A percentile compares a stretch with the other conserved stretches of the same genome.
Evolutionary conservation across 352 stramenopile genomes (phyloP).

Genomic region (Pythium sp.): DNA sequence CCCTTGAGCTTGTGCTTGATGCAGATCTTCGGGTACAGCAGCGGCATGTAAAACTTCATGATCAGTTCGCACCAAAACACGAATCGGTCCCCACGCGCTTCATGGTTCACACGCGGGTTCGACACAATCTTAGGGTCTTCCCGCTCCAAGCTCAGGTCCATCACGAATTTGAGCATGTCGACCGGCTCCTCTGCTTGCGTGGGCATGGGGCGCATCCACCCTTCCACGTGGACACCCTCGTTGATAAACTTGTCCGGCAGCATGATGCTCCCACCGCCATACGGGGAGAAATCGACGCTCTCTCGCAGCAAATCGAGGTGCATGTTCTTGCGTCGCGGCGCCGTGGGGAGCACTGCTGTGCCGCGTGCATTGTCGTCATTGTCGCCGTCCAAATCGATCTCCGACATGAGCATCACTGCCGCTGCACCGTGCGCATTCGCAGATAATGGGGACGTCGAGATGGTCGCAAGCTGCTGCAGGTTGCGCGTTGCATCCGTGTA

Average conservation of each 20-base stretch:
- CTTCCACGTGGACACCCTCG: conserved; percentile 81
- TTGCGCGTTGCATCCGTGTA: conserved; percentile 79
- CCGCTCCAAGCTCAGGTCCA: conserved; percentile 83
- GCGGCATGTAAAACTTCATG: conserved; percentile 89
- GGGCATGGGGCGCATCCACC: conserved; percentile 74
- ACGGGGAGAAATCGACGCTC: conserved; percentile 84
- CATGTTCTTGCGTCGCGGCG: conserved; percentile 48
- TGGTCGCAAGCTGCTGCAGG: conserved; percentile 53
- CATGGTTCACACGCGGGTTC: conserved; percentile 45
- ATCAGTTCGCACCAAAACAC: conserved; percentile 86
- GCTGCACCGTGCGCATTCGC: conserved; percentile 21
- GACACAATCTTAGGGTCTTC: conserved; percentile 47
- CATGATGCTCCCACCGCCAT: conserved; percentile 77
- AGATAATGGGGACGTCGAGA: conserved; percentile 26
- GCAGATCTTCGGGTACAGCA: conserved; percentile 86
- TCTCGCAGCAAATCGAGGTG: conserved; percentile 79
- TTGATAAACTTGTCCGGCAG: conserved; percentile 82
- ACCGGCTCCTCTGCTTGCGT: conserved; percentile 85
- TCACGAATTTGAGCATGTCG: conserved; percentile 89
- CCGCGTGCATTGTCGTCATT: conserved; percentile 35
- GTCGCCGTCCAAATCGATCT: conserved; percentile 39
- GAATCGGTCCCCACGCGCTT: conserved; percentile 65
- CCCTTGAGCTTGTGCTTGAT: conserved; percentile 86
- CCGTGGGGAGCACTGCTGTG: conserved; percentile 35
- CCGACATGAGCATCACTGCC: conserved; percentile 40